Conservation (phyloP, 192 early-diverging fungal genomes). For the Rhizoclosmatium sp. region DNA sequence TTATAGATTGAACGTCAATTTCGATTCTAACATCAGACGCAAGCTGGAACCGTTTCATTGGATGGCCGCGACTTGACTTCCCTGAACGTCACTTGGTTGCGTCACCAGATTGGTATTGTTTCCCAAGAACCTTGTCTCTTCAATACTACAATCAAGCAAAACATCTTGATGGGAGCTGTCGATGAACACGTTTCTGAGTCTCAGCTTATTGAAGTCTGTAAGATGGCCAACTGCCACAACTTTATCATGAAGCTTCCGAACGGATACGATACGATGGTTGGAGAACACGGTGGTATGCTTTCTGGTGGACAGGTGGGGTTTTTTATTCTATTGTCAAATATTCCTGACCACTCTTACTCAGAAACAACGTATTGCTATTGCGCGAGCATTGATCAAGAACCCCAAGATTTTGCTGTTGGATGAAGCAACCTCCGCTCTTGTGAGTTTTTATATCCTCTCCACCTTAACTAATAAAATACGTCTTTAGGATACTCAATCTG, state of each 20-base stretch:
- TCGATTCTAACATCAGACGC: not conserved
- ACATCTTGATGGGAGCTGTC: slow-evolving; percentile 68
- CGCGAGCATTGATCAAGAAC: slow-evolving; percentile 86
- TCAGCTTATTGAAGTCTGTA: slow-evolving; percentile 59
- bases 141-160: slow-evolving; percentile 81
- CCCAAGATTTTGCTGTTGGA: slow-evolving; percentile 78
- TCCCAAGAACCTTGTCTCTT: slow-evolving; percentile 90
- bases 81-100: slow-evolving; percentile 82
- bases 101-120: slow-evolving; percentile 91
- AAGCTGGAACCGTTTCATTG: slow-evolving; percentile 67
- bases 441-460: slow-evolving; percentile 1
- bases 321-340: not conserved
- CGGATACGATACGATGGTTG: slow-evolving; percentile 82
- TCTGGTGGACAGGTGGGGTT: slow-evolving; percentile 78
- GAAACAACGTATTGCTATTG: slow-evolving; percentile 97
- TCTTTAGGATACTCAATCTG: slow-evolving; percentile 58
- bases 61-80: slow-evolving; percentile 85
- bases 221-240: slow-evolving; percentile 76
- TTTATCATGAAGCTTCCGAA: slow-evolving; percentile 87
- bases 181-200: slow-evolving; percentile 58
- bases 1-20: not conserved
- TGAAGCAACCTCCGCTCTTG: slow-evolving; percentile 64
- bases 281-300: slow-evolving; percentile 74
- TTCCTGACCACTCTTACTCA: slow-evolving; percentile 45
- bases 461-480: not conserved